Base-by-base conservation (phyloP, 495 filamentous ascomycete genomes). In the Hypoxylon fragiforme region DNA sequence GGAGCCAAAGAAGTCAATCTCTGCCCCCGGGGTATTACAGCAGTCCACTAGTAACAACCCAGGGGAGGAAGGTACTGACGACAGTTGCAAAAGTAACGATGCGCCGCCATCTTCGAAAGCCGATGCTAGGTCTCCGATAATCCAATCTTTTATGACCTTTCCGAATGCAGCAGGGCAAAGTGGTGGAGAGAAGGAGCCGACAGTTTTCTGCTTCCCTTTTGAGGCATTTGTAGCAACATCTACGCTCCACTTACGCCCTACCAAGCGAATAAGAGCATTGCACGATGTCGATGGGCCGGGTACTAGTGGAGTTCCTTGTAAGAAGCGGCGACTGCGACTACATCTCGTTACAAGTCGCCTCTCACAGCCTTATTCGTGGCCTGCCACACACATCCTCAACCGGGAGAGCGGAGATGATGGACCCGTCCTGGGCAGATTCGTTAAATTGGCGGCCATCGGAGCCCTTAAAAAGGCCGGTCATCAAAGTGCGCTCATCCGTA, bases 281-380 rank as follows among this genome's bases (percentile, higher is more conserved):
- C 77, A 81, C 9, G 86, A 89, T 57, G 79, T 86, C 42, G 85
- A 88, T 42, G 82, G 85, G 11, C 72, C 70, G 24, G 75, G 76
- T 54, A 81, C 79, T 8, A 70, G 72, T 3, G 58, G 54, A 0
- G 46, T 78, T 13, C 57, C 75, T 26, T 80, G 76, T 66, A 90
- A 90, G 72, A 88, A 87, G 67, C 82, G 87, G 19, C 77, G 86
- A 7, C 62, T 90, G 12, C 78, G 83, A 3, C 69, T 82, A 14
- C 70, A 80, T 16, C 70, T 89, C 15, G 78, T 88, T 54, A 90
- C 87, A 3, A 88, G 85, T 3, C 76, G 84, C 13, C 79, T 90
- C 1, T 87, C 84, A 20, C 74, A 72, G 37, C 87, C 86, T 1
- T 90, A 83, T 63, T 86, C 85, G 1, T 70, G 77, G 8, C 87